Percentiles rank a stretch among this genome's conserved stretches.
Evolutionary conservation across 768 basidiomycete genomes (phyloP).

Genomic region (Panus rudis): DNA sequence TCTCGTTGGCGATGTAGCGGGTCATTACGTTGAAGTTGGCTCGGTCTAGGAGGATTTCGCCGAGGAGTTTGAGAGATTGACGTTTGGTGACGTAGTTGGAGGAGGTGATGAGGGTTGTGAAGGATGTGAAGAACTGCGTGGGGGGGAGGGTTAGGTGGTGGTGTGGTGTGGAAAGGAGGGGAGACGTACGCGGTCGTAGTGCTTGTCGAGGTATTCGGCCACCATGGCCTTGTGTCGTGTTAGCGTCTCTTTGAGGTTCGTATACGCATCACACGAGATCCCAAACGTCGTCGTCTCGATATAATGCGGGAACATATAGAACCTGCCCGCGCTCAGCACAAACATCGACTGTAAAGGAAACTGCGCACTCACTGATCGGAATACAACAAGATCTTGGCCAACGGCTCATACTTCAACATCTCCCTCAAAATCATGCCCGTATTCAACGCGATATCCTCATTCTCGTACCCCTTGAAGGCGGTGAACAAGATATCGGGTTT

Average conservation of each 20-base stretch:
- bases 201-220: conserved; percentile 91
- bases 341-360: neutral
- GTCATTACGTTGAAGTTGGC: conserved; percentile 99
- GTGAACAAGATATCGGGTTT: conserved; percentile 78
- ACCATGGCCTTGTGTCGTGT: conserved; percentile 99
- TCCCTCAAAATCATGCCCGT: conserved; percentile 98
- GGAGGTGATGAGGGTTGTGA: conserved; percentile 87
- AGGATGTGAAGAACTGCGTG: conserved; percentile 87
- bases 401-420: conserved; percentile 89
- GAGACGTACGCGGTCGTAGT: conserved; percentile 81
- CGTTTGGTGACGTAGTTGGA: conserved; percentile 99
- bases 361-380: conserved; percentile 79
- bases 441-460: conserved; percentile 93
- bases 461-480: conserved; percentile 85
- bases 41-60: conserved; percentile 95
- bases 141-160: neutral
- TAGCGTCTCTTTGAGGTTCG: conserved; percentile 94
- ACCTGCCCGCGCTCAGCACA: conserved; percentile 40
- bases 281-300: conserved; percentile 98
- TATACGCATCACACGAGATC: conserved; percentile 96
- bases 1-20: conserved; percentile 89
- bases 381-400: conserved; percentile 84
- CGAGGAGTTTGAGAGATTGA: conserved; percentile 94
- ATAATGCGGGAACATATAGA: conserved; percentile 93
- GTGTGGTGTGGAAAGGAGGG: neutral